These are phyloP conservation scores for Ampelomyces quisqualis DNA, from an alignment of 2,329 filamentous ascomycete genomes.

Conservation along the genomic window DNA sequence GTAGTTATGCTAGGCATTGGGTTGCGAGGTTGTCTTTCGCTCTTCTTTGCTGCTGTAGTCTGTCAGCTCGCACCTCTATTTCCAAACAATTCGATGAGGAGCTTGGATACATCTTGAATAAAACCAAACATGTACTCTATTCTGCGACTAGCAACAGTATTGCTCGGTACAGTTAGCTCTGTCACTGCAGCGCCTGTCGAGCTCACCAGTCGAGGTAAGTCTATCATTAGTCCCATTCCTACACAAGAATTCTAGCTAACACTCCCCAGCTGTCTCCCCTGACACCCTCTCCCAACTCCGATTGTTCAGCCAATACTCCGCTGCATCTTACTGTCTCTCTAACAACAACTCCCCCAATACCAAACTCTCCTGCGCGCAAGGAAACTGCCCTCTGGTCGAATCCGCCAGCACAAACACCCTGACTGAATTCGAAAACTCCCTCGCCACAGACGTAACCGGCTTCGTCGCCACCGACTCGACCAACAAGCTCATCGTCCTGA, in stretches of 20 bases:
- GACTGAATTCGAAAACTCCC: conserved; percentile 50
- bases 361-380: conserved; percentile 48
- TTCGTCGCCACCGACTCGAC: conserved; percentile 51
- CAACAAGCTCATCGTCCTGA: conserved; percentile 58
- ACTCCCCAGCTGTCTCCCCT: conserved; percentile 42
- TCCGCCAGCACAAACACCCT: conserved; percentile 49
- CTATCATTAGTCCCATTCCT: no score
- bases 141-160: conserved; percentile 18
- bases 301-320: conserved; percentile 55
- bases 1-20: background rate
- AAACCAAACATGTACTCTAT: conserved; percentile 18
- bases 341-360: conserved; percentile 51
- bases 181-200: conserved; percentile 31
- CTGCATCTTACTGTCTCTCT: conserved; percentile 54
- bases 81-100: background rate
- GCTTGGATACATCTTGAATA: conserved; percentile 8
- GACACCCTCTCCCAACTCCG: conserved; percentile 46
- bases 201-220: conserved; percentile 31
- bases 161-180: conserved; percentile 23
- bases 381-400: conserved; percentile 53
- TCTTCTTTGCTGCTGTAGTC: background rate
- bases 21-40: conserved; percentile 1
- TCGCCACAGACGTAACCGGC: conserved; percentile 48
- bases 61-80: background rate
- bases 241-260: background rate